Percentiles rank a stretch among this genome's conserved stretches.
Evolutionary conservation across 192 early-diverging fungal genomes (phyloP).

Genomic region (Glomus cerebriforme): DNA sequence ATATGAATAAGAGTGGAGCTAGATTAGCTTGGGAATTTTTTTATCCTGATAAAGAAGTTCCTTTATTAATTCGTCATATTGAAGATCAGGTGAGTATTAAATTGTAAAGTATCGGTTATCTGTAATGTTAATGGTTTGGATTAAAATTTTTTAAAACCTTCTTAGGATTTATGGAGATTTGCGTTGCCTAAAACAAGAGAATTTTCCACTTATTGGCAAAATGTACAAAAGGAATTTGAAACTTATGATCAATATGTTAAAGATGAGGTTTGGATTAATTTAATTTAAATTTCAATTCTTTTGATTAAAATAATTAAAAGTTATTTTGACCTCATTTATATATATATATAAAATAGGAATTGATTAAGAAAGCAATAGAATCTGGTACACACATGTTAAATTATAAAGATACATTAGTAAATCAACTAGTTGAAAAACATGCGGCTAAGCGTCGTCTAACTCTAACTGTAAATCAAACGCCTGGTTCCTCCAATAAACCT

Average conservation of each 20-base stretch:
- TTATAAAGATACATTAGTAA: neutral
- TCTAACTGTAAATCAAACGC: neutral
- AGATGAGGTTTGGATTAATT: constrained; percentile 6
- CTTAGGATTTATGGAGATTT: constrained; percentile 9
- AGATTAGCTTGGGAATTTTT: constrained; percentile 25
- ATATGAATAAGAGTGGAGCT: constrained; percentile 23
- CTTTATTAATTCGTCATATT: constrained; percentile 8
- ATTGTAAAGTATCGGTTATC: too few relatives aligned
- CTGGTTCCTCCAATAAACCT: too few relatives aligned
- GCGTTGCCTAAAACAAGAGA: neutral
- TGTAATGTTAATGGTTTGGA: too few relatives aligned
- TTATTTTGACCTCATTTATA: neutral
- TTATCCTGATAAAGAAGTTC: constrained; percentile 13
- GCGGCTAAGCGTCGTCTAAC: neutral
- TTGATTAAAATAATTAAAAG: neutral
- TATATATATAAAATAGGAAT: neutral
- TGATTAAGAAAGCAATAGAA: constrained; percentile 1
- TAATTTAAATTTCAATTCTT: too few relatives aligned
- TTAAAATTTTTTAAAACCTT: too few relatives aligned
- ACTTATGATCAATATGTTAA: neutral
- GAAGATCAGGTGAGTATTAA: neutral
- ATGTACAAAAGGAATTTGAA: neutral
- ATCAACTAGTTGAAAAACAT: neutral
- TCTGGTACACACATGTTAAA: neutral
- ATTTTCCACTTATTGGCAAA: constrained; percentile 6